phyloP scores from a whole-genome alignment of 1,139 yeast genomes.

The Yueomyces sp. region DNA sequence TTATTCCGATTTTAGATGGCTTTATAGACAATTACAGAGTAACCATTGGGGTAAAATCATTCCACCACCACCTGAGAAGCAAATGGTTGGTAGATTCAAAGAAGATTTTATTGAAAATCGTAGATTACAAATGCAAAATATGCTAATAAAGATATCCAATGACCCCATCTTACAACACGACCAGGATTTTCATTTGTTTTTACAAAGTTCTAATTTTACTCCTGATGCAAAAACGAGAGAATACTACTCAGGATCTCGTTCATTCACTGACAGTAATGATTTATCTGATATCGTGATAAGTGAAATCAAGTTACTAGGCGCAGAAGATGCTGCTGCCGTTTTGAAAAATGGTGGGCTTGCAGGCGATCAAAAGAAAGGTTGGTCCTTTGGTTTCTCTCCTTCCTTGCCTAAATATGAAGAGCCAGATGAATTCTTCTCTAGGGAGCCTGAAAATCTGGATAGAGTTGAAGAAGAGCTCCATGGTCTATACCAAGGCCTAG shows the following conservation, averaged over 20 bases:
- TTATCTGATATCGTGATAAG: conserved; percentile 28
- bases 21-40: conserved; percentile 67
- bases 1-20: conserved; percentile 68
- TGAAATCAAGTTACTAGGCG: conserved; percentile 21
- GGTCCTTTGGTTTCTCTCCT: conserved; percentile 19
- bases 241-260: conserved; percentile 40
- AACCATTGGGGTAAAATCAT: conserved; percentile 78
- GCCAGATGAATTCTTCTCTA: conserved; percentile 65
- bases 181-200: conserved; percentile 57
- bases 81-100: conserved; percentile 28
- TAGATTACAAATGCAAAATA: conserved; percentile 63
- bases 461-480: conserved; percentile 62
- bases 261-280: conserved; percentile 34
- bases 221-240: conserved; percentile 56
- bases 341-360: conserved; percentile 21
- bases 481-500: conserved; percentile 59
- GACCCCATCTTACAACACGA: conserved; percentile 47
- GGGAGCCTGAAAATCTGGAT: conserved; percentile 58
- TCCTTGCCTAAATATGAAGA: conserved; percentile 45
- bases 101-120: conserved; percentile 43
- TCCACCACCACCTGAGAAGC: conserved; percentile 78
- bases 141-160: conserved; percentile 57
- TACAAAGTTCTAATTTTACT: conserved; percentile 41
- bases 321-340: conserved; percentile 21
- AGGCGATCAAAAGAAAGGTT: conserved; percentile 17